phyloP scores from a whole-genome alignment of 139 green algal genomes.

The Tetratostichococcus sp. region DNA sequence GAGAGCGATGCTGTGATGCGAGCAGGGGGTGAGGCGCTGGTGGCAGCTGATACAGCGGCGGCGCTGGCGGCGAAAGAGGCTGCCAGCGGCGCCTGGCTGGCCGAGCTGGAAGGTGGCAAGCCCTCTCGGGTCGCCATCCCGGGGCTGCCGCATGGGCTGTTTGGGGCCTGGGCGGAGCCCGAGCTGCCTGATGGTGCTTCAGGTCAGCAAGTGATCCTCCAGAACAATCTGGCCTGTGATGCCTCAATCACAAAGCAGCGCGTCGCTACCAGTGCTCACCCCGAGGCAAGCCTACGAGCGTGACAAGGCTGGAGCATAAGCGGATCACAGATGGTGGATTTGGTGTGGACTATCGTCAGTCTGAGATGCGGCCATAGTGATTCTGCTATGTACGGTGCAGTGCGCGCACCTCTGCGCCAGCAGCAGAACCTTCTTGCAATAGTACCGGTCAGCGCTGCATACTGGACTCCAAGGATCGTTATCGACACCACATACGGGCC shows the following conservation, averaged over 20 bases:
- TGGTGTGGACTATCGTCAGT: no score
- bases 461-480: neutral
- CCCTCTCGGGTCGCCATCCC: constrained; percentile 27
- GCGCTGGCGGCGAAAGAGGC: constrained; percentile 43
- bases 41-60: constrained; percentile 25
- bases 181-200: neutral
- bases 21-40: constrained; percentile 41
- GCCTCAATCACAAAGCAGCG: no score
- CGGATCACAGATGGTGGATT: no score
- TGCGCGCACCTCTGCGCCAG: no score
- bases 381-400: no score
- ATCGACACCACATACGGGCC: no score
- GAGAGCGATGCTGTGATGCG: neutral
- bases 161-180: constrained; percentile 38
- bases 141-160: constrained; percentile 45
- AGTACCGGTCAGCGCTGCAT: neutral
- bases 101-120: constrained; percentile 29
- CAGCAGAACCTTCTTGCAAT: no score
- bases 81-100: constrained; percentile 44
- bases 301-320: no score
- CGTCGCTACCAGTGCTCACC: no score
- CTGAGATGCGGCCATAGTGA: no score
- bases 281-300: no score
- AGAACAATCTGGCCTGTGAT: neutral
- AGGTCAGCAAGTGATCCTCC: neutral